Percentiles rank a stretch among this genome's conserved stretches.
phyloP scores from a whole-genome alignment of 306 rosid genomes.

The Acacia crassicarpa region DNA sequence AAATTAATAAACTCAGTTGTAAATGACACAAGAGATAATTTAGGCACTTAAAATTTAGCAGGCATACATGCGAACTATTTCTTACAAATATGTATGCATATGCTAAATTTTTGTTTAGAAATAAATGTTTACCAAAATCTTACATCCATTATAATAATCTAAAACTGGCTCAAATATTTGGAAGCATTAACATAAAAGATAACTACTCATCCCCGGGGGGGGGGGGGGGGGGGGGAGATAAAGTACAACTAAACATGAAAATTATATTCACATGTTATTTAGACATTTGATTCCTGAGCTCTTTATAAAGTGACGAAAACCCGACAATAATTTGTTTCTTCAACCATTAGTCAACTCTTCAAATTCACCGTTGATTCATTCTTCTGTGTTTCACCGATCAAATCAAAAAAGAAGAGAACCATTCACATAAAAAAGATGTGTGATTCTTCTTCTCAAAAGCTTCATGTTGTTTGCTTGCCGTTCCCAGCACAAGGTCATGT shows the following conservation, averaged over 20 bases:
- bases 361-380: background rate
- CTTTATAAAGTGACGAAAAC: background rate
- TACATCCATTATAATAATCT: background rate
- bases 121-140: too few relatives aligned
- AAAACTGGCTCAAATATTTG: background rate
- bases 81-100: too few relatives aligned
- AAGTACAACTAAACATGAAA: background rate
- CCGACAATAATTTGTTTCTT: background rate
- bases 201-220: too few relatives aligned
- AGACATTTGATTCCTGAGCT: background rate
- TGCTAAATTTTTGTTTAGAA: background rate
- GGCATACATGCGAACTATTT: background rate
- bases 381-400: background rate
- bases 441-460: background rate
- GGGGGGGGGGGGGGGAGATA: too few relatives aligned
- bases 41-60: too few relatives aligned
- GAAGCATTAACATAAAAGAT: too few relatives aligned
- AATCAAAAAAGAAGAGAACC: background rate
- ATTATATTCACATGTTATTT: background rate
- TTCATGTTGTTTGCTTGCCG: slow-evolving; percentile 35
- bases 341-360: background rate
- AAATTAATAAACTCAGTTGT: too few relatives aligned
- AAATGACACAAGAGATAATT: too few relatives aligned
- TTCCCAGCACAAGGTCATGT: slow-evolving; percentile 39
- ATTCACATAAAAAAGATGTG: background rate